Evolutionary conservation across 805 yeast genomes (phyloP), one percentile per base, ranked within the genome.

Genomic region (Ogataea pignaliae): DNA sequence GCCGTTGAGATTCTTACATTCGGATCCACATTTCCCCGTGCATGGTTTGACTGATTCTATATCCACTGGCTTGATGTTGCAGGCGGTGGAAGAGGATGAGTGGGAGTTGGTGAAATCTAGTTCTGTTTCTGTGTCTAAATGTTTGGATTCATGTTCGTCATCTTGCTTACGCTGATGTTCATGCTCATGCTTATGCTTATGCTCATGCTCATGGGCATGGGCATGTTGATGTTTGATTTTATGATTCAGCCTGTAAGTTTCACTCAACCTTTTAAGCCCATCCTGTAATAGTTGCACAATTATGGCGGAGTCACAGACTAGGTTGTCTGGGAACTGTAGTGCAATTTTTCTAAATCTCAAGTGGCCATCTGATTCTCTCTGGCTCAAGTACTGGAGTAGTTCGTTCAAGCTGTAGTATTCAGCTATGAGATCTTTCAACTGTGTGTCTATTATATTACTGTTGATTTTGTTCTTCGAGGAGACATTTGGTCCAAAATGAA

Each of bases 281-380:
- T 61, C 65, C 55, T 75, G 85, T 18, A 85, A 51, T 34, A 69
- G 64, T 45, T 79, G 79, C 0, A 79, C 78, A 1, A 91, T 78
- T 15, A 81, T 71, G 1, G 91, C 79, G 1, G 97, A 82, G 60
- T 91, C 97, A 34, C 81, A 72, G 1, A 93, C 77, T 32, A 90
- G 66, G 5, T 66, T 47, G 61, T 95, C 99, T 0, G 98, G 98
- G 52, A 93, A 91, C 64, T 93, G 99, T 29, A 93, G 68, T 0
- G 98, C 89, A 2, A 90, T 75, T 21, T 73, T 70, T 37, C 61
- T 64, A 60, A 66, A 82, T 30, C 55, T 60, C 31, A 48, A 55
- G 32, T 41, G 44, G 0, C 57, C 62, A 3, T 57, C 56, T 3
- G 57, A 56, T 28, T 57, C 59, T 28, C 69, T 64, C 4, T 57